phyloP scores from a whole-genome alignment of 805 yeast genomes.

The Saccharomyces jurei region DNA sequence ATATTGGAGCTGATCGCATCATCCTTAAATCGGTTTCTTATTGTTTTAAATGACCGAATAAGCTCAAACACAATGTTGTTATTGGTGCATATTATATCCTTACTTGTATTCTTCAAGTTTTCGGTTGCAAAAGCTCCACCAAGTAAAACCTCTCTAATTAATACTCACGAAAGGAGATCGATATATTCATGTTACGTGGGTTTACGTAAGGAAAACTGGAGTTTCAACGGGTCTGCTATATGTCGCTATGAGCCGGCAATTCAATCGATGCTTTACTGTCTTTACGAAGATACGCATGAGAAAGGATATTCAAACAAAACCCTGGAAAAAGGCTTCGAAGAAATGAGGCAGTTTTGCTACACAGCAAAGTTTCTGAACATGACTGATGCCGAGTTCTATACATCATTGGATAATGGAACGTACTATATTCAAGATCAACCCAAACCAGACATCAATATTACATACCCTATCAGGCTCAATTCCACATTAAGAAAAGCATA shows the following conservation, averaged over 20 bases:
- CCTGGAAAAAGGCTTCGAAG: slow-evolving; percentile 5
- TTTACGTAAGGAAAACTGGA: neutral
- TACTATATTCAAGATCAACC: neutral
- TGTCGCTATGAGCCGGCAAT: slow-evolving; percentile 12
- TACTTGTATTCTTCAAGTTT: neutral
- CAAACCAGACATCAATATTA: neutral
- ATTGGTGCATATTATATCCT: neutral
- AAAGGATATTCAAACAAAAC: slow-evolving; percentile 1
- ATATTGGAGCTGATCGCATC: neutral
- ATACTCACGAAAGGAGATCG: neutral
- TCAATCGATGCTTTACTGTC: slow-evolving; percentile 9
- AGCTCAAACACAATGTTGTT: neutral
- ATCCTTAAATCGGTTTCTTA: neutral
- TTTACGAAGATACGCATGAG: slow-evolving; percentile 7
- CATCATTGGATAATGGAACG: slow-evolving; percentile 9
- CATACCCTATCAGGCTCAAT: slow-evolving; percentile 11
- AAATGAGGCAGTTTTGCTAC: slow-evolving; percentile 3
- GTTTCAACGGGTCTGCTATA: slow-evolving; percentile 1
- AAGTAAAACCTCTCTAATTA: neutral
- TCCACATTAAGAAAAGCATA: slow-evolving; percentile 4
- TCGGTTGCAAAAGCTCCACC: neutral
- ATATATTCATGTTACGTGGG: neutral
- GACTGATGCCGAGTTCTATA: slow-evolving; percentile 4
- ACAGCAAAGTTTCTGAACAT: slow-evolving; percentile 1
- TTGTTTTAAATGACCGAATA: neutral